Evolutionary conservation across 2,329 filamentous ascomycete species (phyloP).

Genomic region (Fusarium coffeatum): DNA sequence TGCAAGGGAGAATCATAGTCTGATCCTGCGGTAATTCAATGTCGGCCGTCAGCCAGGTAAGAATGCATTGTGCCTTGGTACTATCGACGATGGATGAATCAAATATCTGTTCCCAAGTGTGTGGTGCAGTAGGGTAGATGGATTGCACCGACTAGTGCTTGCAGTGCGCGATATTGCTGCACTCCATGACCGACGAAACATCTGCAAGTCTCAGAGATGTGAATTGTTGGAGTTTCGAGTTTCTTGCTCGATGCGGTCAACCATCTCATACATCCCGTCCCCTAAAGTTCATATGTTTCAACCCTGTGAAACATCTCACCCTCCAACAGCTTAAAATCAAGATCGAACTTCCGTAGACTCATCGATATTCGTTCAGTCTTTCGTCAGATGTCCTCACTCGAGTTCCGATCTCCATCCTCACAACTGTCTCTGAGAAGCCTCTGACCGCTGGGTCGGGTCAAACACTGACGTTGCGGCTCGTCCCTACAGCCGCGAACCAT

Average conservation of each 20-base stretch:
- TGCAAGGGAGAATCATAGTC: conserved; percentile 23
- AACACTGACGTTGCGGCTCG: conserved; percentile 30
- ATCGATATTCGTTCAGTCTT: conserved; percentile 23
- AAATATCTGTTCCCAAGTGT: neutral
- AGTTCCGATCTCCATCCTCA: conserved; percentile 16
- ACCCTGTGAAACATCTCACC: conserved; percentile 36
- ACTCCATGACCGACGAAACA: conserved; percentile 1
- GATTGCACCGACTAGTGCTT: neutral
- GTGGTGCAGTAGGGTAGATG: neutral
- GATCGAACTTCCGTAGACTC: conserved; percentile 34
- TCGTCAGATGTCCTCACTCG: conserved; percentile 20
- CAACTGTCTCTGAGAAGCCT: conserved; percentile 3
- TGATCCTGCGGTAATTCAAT: conserved; percentile 8
- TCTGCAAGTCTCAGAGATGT: conserved; percentile 17
- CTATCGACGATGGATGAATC: conserved; percentile 2
- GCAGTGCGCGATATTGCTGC: conserved; percentile 16
- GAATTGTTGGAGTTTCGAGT: conserved; percentile 9
- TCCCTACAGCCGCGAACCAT: conserved; percentile 26
- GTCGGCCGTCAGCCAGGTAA: conserved; percentile 4
- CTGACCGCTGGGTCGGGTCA: conserved; percentile 18
- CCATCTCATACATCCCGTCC: conserved; percentile 8
- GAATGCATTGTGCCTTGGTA: conserved; percentile 2
- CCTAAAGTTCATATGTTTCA: conserved; percentile 11
- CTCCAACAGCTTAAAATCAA: conserved; percentile 17
- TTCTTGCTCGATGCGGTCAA: conserved; percentile 9